Evolutionary conservation across 768 basidiomycete genomes (phyloP), one percentile per base, ranked within the genome.

Genomic region (Amylocystis lapponica): DNA sequence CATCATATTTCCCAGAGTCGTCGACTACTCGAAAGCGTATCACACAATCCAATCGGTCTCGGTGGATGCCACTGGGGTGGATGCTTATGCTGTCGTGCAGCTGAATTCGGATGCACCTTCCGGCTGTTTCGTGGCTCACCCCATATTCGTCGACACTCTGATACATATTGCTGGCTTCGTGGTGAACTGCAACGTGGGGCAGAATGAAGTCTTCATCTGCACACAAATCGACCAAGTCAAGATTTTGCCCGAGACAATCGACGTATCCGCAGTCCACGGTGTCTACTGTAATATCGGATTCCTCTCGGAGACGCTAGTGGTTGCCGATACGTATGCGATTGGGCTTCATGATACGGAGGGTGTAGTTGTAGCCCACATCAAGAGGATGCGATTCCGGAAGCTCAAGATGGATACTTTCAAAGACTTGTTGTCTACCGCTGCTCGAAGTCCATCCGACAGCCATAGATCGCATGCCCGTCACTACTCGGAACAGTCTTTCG

Each of bases 111-210:
- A 66, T 33, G 46, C 64, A 19, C 48, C 51, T 14, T 57, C 65
- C 21, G 48, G 53, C 21, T 49, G 57, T 11, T 75, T 71, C 47
- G 63, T 68, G 9, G 61, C 66, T 3, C 71, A 81, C 47, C 76
- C 78, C 5, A 56, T 83, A 20, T 83, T 86, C 60, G 64, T 75
- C 45, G 85, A 87, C 49, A 76, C 80, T 0, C 64, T 87, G 23
- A 63, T 86, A 23, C 86, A 87, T 45, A 70, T 76, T 27, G 76
- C 83, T 0, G 86, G 86, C 3, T 84, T 87, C 59, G 63, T 86
- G 26, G 71, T 77, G 20, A 88, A 87, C 57, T 56, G 78, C 53
- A 72, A 69, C 30, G 75, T 71, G 7, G 59, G 64, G 9, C 41
- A 65, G 20, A 64, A 74, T 21, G 74, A 83, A 41, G 79, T 72